Evolutionary conservation across 1,284 basidiomycete genomes (phyloP), one percentile per base, ranked within the genome.

Genomic region (Rhodotorula glutinis): DNA sequence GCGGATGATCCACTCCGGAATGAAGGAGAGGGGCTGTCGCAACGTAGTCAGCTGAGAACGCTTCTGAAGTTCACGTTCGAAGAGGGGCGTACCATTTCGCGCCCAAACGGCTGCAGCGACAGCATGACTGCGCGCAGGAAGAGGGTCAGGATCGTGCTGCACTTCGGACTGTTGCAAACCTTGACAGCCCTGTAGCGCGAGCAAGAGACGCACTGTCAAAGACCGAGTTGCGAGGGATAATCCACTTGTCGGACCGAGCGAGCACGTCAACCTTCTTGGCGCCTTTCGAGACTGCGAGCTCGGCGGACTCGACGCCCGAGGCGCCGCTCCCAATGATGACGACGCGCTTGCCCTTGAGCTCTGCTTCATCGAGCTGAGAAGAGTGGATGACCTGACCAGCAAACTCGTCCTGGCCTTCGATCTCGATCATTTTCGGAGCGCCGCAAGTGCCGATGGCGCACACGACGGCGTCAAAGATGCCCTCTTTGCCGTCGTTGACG

Each of bases 221-320:
- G 40, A 86, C 59, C 3, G 85, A 82, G 71, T 85, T 85, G 21
- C 83, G 27, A 16, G 85, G 84, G 47, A 86, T 84, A 69, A 85
- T 82, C 74, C 71, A 73, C 69, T 77, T 76, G 74, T 80, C 77
- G 13, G 69, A 67, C 27, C 82, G 73, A 2, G 85, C 85, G 38
- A 86, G 76, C 76, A 86, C 82, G 4, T 80, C 78, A 7, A 81
- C 78, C 29, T 80, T 75, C 23, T 79, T 79, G 5, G 84, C 85
- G 82, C 85, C 49, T 30, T 57, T 57, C 21, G 9, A 29, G 1
- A 84, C 75, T 1, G 82, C 82, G 2, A 83, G 81, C 73, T 87
- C 85, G n/a, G 85, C 83, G 1, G 85, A 83, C 73, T 87, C 86
- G 23, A 87, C 83, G 13, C 84, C 85, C 57, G 82, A 84, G 0